These are phyloP conservation scores for Pseudopyricularia cyperi DNA, from an alignment of 2,329 filamentous ascomycete genomes.

Conservation along the genomic window DNA sequence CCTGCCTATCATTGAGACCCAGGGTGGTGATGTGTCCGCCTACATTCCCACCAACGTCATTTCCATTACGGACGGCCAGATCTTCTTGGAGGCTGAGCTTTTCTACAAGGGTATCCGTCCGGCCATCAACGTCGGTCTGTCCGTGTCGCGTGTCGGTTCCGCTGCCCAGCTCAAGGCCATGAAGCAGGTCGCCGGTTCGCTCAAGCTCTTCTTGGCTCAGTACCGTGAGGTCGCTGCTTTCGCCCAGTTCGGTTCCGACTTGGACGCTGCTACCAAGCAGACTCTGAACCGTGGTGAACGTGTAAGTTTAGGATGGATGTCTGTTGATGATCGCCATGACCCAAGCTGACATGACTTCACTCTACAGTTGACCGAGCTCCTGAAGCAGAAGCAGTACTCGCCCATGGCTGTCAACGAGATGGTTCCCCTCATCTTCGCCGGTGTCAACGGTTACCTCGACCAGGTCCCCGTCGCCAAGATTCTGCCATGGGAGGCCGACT, in stretches of 20 bases:
- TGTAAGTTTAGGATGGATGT: constrained; percentile 45
- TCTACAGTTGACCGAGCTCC: constrained; percentile 72
- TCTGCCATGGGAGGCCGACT: constrained; percentile 86
- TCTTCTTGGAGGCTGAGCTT: constrained; percentile 97
- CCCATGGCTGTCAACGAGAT: constrained; percentile 99
- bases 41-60: constrained; percentile 99
- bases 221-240: constrained; percentile 99
- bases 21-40: constrained; percentile 99
- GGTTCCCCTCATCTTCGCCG: constrained; percentile 98
- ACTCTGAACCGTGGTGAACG: constrained; percentile 96
- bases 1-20: constrained; percentile 96
- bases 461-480: constrained; percentile 80
- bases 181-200: constrained; percentile 99
- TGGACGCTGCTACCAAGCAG: constrained; percentile 98
- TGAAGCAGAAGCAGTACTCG: constrained; percentile 99
- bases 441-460: constrained; percentile 97
- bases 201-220: constrained; percentile 99
- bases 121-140: constrained; percentile 99
- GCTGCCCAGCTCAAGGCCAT: constrained; percentile 99
- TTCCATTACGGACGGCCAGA: constrained; percentile 99
- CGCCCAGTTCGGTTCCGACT: constrained; percentile 99
- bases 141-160: constrained; percentile 98
- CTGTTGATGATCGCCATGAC: neutral
- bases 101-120: constrained; percentile 99
- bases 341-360: constrained; percentile 11